These are phyloP conservation scores for Tylopilus felleus DNA, from an alignment of 768 basidiomycete genomes.

Conservation along the genomic window DNA sequence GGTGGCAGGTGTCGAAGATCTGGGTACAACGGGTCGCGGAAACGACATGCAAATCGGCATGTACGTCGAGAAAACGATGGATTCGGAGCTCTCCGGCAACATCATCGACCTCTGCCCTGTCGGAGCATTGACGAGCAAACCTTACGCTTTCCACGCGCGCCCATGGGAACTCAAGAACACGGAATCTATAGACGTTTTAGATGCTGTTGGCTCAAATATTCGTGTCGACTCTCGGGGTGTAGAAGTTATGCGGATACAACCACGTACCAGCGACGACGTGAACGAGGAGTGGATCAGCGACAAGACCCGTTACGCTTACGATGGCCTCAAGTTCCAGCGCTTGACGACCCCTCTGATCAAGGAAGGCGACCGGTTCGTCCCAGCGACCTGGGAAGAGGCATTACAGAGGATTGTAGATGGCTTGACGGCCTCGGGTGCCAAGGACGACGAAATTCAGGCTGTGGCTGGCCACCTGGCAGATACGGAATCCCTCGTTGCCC, in stretches of 20 bases:
- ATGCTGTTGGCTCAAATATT: constrained; percentile 95
- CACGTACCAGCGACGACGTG: constrained; percentile 93
- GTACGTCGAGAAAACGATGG: constrained; percentile 96
- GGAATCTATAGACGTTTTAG: constrained; percentile 92
- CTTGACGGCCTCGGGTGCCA: constrained; percentile 72
- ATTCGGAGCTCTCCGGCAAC: constrained; percentile 97
- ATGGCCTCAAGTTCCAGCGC: constrained; percentile 93
- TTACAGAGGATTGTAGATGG: constrained; percentile 76
- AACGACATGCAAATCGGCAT: constrained; percentile 99
- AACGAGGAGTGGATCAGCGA: constrained; percentile 99
- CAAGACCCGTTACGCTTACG: constrained; percentile 96
- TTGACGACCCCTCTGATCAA: constrained; percentile 90
- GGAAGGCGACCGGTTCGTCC: constrained; percentile 87
- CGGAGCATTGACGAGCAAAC: constrained; percentile 96
- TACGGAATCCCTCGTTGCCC: constrained; percentile 87
- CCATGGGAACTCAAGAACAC: constrained; percentile 99
- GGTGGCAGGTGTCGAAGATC: constrained; percentile 96
- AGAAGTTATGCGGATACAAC: constrained; percentile 96
- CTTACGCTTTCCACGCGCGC: constrained; percentile 95
- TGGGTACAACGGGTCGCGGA: constrained; percentile 95
- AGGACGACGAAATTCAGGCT: constrained; percentile 90
- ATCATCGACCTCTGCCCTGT: constrained; percentile 97
- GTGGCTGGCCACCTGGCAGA: constrained; percentile 92
- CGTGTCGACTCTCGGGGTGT: constrained; percentile 93
- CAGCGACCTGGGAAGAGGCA: constrained; percentile 90